A percentile compares a stretch with the other conserved stretches of the same genome.
These are phyloP conservation scores for Emmonsiellopsis sp. DNA, from an alignment of 2,329 filamentous ascomycete genomes.

Conservation along the genomic window DNA sequence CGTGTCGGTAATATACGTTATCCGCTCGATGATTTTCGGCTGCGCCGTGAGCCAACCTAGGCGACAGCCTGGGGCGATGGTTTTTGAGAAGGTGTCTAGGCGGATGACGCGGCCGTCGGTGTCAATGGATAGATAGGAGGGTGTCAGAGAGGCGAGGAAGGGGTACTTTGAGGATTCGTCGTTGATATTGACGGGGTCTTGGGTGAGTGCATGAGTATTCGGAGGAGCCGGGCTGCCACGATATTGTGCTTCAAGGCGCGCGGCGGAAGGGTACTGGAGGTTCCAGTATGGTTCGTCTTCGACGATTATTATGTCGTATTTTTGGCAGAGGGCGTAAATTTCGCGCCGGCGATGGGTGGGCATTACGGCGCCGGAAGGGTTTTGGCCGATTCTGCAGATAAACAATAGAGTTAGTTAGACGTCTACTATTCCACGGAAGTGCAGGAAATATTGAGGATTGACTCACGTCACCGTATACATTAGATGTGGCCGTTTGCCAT, in stretches of 20 bases:
- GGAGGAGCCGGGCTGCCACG: conserved; percentile 12
- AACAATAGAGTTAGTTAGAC: not conserved
- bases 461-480: conserved; percentile 85
- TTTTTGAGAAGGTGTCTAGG: conserved; percentile 91
- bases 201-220: conserved; percentile 9
- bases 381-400: conserved; percentile 64
- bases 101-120: conserved; percentile 78
- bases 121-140: conserved; percentile 74
- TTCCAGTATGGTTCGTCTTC: conserved; percentile 98
- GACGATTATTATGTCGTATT: conserved; percentile 81
- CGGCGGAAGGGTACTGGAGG: conserved; percentile 68
- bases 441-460: not conserved
- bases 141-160: conserved; percentile 74
- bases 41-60: conserved; percentile 86
- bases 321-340: conserved; percentile 69
- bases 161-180: conserved; percentile 55
- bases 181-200: conserved; percentile 28
- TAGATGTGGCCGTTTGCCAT: conserved; percentile 68
- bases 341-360: conserved; percentile 64
- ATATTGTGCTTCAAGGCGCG: conserved; percentile 35
- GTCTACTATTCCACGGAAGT: not conserved
- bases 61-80: conserved; percentile 78
- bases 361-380: conserved; percentile 71
- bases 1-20: conserved; percentile 64
- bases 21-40: conserved; percentile 64